A percentile compares a stretch with the other conserved stretches of the same genome.
These are phyloP conservation scores for Kuraishia capsulata DNA, from an alignment of 805 yeast species.

Conservation along the genomic window DNA sequence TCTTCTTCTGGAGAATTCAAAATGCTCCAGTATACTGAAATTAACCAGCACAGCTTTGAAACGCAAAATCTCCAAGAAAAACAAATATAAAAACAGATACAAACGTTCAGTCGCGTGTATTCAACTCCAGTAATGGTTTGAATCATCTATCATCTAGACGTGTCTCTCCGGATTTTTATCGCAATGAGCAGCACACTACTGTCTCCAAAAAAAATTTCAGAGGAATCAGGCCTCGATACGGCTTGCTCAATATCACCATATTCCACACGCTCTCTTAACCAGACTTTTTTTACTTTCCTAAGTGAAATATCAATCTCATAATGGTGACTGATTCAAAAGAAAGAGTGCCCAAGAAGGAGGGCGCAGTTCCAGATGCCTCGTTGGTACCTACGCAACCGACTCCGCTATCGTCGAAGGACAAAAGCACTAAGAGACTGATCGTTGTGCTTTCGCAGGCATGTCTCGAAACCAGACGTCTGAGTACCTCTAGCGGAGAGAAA, in stretches of 20 bases:
- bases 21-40: not conserved
- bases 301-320: no score
- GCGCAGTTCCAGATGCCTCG: conserved; percentile 41
- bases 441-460: conserved; percentile 97
- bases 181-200: no score
- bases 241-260: no score
- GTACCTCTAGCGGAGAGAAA: conserved; percentile 78
- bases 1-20: not conserved
- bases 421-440: conserved; percentile 74
- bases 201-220: no score
- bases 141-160: no score
- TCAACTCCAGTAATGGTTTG: no score
- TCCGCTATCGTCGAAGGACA: conserved; percentile 75
- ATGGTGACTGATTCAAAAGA: conserved; percentile 42
- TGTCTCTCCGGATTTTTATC: no score
- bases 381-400: conserved; percentile 84
- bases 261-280: no score
- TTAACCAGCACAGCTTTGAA: not conserved
- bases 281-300: no score
- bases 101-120: no score
- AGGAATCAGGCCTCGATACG: no score
- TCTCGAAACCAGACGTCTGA: conserved; percentile 86
- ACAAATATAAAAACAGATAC: no score
- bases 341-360: conserved; percentile 29
- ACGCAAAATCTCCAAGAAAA: not conserved